Evolutionary conservation across 331 rosid species (phyloP).

Genomic region (Malus hybrid): DNA sequence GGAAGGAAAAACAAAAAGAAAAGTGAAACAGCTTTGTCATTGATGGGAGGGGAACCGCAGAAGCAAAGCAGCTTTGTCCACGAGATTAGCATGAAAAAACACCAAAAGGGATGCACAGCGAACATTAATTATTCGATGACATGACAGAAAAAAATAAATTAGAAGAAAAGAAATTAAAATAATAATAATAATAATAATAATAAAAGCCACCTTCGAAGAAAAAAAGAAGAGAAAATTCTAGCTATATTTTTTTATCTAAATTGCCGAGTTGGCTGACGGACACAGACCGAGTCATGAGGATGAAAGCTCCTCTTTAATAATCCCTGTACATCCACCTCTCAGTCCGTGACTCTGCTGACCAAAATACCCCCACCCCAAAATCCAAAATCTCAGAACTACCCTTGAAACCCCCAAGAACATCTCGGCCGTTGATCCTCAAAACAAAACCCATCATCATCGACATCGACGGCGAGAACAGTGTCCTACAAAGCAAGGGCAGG

Average conservation of each 20-base stretch:
- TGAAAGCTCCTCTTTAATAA: background rate
- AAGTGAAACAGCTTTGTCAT: slow-evolving; percentile 2
- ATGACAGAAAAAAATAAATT: background rate
- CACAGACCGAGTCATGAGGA: background rate
- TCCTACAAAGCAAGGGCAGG: background rate
- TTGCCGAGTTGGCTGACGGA: background rate
- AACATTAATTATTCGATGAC: background rate
- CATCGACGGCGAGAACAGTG: background rate
- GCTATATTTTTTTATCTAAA: background rate
- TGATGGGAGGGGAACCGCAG: background rate
- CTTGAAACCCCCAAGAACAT: background rate
- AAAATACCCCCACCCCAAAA: background rate
- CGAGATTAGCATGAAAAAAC: slow-evolving; percentile 1
- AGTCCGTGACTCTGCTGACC: background rate
- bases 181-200: no score
- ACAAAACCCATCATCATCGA: background rate
- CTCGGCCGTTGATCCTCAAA: background rate
- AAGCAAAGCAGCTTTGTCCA: background rate
- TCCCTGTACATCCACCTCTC: background rate
- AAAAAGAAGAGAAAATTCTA: background rate
- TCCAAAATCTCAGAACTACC: background rate
- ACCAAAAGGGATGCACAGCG: background rate
- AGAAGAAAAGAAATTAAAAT: background rate
- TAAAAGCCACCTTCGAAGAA: background rate
- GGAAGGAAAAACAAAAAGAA: background rate